Conservation (phyloP, 2,329 filamentous ascomycete genomes). For the Trichoderma sp. region DNA sequence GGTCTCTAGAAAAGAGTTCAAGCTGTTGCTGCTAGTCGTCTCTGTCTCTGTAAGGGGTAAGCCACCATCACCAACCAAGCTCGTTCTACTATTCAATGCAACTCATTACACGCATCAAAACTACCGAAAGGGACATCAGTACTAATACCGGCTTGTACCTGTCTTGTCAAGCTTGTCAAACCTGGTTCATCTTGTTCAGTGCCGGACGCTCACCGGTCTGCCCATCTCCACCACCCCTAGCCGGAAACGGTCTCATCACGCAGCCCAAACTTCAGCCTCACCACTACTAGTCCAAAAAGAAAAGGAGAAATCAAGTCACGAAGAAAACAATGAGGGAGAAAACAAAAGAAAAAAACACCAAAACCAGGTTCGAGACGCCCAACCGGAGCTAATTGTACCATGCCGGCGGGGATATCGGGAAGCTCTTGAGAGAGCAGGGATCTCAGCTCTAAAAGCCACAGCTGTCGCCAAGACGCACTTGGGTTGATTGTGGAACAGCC, state of each 20-base stretch:
- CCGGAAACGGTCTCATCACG: not conserved
- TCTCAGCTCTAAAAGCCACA: constrained; percentile 6
- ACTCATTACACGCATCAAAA: not conserved
- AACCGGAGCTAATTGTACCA: not conserved
- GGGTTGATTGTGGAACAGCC: not conserved
- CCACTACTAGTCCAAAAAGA: not conserved
- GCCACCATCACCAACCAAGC: not conserved
- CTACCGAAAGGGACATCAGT: not conserved
- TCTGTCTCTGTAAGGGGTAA: not conserved
- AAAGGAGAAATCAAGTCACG: not conserved
- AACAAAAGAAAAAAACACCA: not conserved
- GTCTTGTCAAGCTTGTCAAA: not conserved
- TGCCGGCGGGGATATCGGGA: not conserved
- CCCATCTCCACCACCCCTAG: not conserved
- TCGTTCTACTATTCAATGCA: not conserved
- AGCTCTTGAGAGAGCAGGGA: not conserved
- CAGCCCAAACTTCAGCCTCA: constrained; percentile 5
- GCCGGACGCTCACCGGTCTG: not conserved
- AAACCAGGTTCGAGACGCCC: not conserved
- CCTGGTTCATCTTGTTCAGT: not conserved
- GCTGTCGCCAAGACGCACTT: constrained; percentile 1
- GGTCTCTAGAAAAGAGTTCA: not conserved
- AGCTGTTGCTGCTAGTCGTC: not conserved
- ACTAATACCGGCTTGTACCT: not conserved
- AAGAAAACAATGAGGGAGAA: not conserved